Evolutionary conservation across 768 basidiomycete species (phyloP), one percentile per base, ranked within the genome.

Genomic region (Collybia sp.): DNA sequence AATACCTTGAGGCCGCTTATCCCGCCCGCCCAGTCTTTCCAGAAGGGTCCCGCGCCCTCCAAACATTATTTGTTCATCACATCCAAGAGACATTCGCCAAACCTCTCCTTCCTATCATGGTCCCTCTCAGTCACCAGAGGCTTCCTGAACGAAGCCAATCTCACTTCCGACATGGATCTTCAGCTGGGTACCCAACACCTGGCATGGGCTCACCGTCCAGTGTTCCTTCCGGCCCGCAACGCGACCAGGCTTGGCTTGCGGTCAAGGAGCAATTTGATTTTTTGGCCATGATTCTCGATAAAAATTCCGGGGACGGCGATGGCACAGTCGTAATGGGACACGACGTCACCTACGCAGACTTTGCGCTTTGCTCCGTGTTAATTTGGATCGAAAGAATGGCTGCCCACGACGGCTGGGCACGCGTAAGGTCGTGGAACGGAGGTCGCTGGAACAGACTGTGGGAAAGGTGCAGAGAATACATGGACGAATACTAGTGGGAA

Each of bases 331-430:
- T 76, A 15, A 58, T 70, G 49, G 75, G 73, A 1, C 54, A 65
- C 6, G 52, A 48, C 11, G 51, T 65, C 8, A 63, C 60, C 1
- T 77, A 67, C 56, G 68, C 65, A 0, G 76, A 79, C 53, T 58
- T 76, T 20, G 59, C 62, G 25, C 62, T 89, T 16, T 85, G 83
- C 52, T 77, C 86, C 0, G 74, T 85, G 13, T 62, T 88, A 35
- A 75, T 88, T 39, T 89, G 84, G 85, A 81, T 88, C 35, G 80
- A 87, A 58, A 70, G 77, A 40, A 78, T 88, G 57, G 77, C 83
- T 3, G 74, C 82, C n/a, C 79, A 83, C 45, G 83, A 88, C 51
- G 83, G 82, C 12, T 89, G 86, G 86, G 66, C 72, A 17, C 66
- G 79, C 44, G 72, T 88, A n/a, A 64, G 78, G 42, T 72, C 75